Evolutionary conservation across 208 protist species (phyloP).

Genomic region (Trypanosoma scelopori): DNA sequence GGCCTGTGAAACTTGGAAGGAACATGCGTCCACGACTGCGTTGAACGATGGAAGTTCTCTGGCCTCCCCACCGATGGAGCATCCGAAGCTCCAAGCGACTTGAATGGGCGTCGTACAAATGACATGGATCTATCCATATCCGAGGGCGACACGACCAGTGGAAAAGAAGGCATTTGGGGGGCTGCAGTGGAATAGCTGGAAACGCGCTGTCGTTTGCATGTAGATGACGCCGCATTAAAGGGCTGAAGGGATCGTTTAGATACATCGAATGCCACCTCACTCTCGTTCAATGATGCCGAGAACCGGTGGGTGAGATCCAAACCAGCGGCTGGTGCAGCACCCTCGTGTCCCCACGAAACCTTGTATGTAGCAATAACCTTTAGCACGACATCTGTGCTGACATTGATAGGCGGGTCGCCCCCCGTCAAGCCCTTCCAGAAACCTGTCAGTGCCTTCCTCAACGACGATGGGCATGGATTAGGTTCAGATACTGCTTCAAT

Average conservation of each 20-base stretch:
- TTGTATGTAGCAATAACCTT: slow-evolving; percentile 72
- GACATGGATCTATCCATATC: neutral
- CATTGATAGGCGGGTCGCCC: slow-evolving; percentile 35
- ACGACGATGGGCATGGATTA: slow-evolving; percentile 63
- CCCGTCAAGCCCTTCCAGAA: slow-evolving; percentile 53
- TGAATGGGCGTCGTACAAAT: neutral
- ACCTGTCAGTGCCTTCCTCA: slow-evolving; percentile 75
- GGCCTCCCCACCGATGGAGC: too few species aligned
- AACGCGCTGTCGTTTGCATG: neutral
- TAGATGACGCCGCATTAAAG: slow-evolving; percentile 1
- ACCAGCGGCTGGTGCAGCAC: neutral
- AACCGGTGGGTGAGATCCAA: slow-evolving; percentile 11
- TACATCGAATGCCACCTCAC: neutral
- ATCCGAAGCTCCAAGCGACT: neutral
- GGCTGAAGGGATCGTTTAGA: slow-evolving; percentile 24
- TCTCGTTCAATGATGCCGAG: neutral
- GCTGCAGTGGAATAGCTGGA: neutral
- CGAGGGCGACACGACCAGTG: neutral
- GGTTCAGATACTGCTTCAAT: slow-evolving; percentile 50
- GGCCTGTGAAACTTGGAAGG: neutral
- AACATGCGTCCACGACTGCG: slow-evolving; percentile 4
- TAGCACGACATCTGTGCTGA: slow-evolving; percentile 68
- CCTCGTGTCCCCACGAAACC: slow-evolving; percentile 33
- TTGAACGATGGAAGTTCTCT: slow-evolving; percentile 11
- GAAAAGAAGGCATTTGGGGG: neutral